Base-by-base conservation (phyloP, 345 rosid species). In the Citrus mangshanensis region DNA sequence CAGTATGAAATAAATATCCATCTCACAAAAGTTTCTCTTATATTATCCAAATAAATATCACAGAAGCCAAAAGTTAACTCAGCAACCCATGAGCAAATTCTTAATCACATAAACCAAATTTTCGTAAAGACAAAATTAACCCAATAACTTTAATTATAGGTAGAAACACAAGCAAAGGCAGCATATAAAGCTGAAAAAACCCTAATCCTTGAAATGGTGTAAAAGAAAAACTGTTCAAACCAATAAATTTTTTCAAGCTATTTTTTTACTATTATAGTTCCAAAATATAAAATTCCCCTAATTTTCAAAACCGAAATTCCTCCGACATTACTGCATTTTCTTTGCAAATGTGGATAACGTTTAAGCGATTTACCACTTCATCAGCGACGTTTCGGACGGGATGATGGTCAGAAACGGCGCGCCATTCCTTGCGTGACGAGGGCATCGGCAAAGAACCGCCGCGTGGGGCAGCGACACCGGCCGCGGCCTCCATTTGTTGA, bases 391-490 rank as follows among this genome's bases (percentile, higher is more conserved):
- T 91, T 61, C 91, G 89, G 80, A 77, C 88, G 28, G 88, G 79
- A 66, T 91, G 97, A 61, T 86, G 89, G 68, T 97, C 99, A 22
- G 98, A 86, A 74, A 91, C 91, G 38, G 98, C 98, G 54, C 97
- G 98, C 98, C 99, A 93, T 84, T 94, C 97, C 86, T 94, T 94
- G 83, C 97, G 80, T 16, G 90, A 81, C 28, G 88, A 86, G 46
- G 89, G 73, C 84, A 88, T 90, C 85, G 86, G 93, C 81, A 90
- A 76, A 63, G 98, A 84, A 83, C 92, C 87, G 72, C 90, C 91
- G 79, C 93, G 92, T 38, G 89, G 38, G 83, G 89, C 84, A 84
- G 93, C 87, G 80, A 77, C 89, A 79, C 88, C 84, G 73, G 93
- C 89, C 86, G 88, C 78, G 63, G 90, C 92, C 88, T 95, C 98